Base-by-base conservation (phyloP, 495 filamentous ascomycete genomes). In the Aspergillus saccharolyticus region DNA sequence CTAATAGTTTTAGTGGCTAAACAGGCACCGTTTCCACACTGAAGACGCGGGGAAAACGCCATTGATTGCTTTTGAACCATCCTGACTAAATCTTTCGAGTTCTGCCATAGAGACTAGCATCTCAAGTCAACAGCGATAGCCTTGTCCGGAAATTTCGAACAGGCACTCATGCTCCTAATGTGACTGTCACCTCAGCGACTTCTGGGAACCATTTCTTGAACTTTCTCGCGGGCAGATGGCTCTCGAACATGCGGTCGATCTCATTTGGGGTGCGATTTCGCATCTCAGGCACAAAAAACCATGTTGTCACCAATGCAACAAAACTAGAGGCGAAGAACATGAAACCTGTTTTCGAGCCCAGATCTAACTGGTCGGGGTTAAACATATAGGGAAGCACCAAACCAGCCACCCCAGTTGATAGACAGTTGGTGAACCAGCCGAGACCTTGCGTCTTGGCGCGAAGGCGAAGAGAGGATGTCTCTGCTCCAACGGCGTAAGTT, bases 201-300 rank as follows among this genome's bases (percentile, higher is more conserved):
- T 39, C 33, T 6, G 25, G 25, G 12, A 20, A 45, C 69, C 70
- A 69, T 9, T 17, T 1, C 50, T 63, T 65, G 44, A 73, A 71
- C 14, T 24, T 20, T 0, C 65, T 54, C 17, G 70, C 59, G 0
- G 58, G 58, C 1, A 70, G 24, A 0, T 16, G 56, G 42, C 63
- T 16, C 0, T 65, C 62, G 56, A 74, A 75, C 71, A 75, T 69
- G 0, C 59, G 60, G 55, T 73, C 70, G 46, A 73, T 73, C 48
- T 74, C 72, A 55, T 64, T 61, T 1, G 64, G 55, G 3, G 61
- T 64, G 8, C 64, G 52, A 25, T 66, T 58, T 52, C 71, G 73
- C 72, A 74, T 74, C 56, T 74, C 72, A 0, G 72, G 72, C 7
- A 74, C 59, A 30, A 57, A 16, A 4, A 59, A 42, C 69, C 64